Conservation (phyloP, 225 moss, liverwort and hornwort species). For the Pseudoscleropodium purum region DNA sequence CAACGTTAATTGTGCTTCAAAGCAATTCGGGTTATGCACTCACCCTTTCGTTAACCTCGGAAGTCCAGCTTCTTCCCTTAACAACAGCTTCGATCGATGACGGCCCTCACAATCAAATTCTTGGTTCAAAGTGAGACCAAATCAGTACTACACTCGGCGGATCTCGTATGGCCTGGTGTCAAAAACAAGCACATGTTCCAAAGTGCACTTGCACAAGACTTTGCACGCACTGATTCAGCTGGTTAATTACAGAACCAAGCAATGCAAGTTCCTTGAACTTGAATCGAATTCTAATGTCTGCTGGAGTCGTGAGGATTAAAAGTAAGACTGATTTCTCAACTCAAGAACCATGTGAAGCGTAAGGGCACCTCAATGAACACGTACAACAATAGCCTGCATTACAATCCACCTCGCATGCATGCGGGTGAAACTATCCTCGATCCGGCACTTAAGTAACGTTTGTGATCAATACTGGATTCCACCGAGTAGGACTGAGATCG, state of each 20-base stretch:
- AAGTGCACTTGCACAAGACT: too few species aligned
- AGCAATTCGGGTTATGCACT: background rate
- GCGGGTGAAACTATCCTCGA: background rate
- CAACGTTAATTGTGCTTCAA: background rate
- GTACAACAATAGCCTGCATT: background rate
- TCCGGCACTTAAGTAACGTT: background rate
- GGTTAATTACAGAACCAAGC: background rate
- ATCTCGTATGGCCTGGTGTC: background rate
- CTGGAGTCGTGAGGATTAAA: background rate
- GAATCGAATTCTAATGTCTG: background rate
- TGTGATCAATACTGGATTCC: background rate
- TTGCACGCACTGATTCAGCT: background rate
- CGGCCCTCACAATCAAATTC: background rate
- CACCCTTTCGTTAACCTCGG: background rate
- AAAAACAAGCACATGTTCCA: background rate
- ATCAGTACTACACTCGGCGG: background rate
- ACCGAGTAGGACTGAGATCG: background rate
- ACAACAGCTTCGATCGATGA: background rate
- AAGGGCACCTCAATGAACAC: background rate
- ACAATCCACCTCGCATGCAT: background rate
- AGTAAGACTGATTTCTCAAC: background rate
- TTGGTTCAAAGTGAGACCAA: background rate
- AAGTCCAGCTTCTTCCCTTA: background rate
- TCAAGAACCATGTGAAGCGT: background rate
- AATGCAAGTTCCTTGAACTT: background rate